Percentiles rank a stretch among this genome's conserved stretches.
Evolutionary conservation across 805 yeast species (phyloP).

Genomic region (Cyberlindnera mrakii): DNA sequence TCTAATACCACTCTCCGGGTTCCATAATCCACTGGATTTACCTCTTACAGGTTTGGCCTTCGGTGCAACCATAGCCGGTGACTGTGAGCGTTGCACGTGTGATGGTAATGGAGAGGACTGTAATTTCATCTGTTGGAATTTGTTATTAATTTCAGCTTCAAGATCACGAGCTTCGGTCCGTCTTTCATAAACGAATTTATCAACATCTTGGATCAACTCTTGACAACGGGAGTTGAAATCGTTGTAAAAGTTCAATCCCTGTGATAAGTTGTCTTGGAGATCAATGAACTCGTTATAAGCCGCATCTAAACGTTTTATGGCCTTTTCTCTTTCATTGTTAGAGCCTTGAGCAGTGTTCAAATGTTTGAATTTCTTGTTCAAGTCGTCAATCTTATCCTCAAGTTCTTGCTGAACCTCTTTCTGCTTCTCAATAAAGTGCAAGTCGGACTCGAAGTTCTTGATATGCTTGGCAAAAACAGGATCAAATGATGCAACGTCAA

Average conservation of each 20-base stretch:
- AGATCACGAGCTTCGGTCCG: constrained; percentile 48
- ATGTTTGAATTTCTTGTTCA: constrained; percentile 25
- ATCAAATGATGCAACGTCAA: constrained; percentile 31
- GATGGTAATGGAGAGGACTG: constrained; percentile 1
- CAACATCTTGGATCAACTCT: constrained; percentile 41
- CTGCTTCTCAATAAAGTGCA: constrained; percentile 39
- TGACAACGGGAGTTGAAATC: constrained; percentile 47
- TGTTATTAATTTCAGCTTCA: constrained; percentile 28
- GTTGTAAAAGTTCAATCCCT: constrained; percentile 67
- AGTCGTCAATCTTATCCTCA: constrained; percentile 31
- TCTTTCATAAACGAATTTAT: constrained; percentile 43
- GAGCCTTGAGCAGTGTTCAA: constrained; percentile 13
- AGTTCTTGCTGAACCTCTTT: constrained; percentile 31
- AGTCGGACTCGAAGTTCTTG: constrained; percentile 42
- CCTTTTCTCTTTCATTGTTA: constrained; percentile 33
- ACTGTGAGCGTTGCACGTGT: not conserved
- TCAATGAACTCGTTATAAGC: constrained; percentile 32
- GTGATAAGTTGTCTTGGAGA: constrained; percentile 51
- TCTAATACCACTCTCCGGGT: constrained; percentile 22
- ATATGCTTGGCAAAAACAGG: constrained; percentile 37
- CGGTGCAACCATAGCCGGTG: constrained; percentile 20
- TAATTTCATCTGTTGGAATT: constrained; percentile 26
- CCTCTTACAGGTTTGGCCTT: constrained; percentile 12
- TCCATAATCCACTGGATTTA: constrained; percentile 26
- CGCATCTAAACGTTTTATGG: constrained; percentile 41